A percentile compares a stretch with the other conserved stretches of the same genome.
These are phyloP conservation scores for Aquilaria malaccensis DNA, from an alignment of 345 rosid species.

Conservation along the genomic window DNA sequence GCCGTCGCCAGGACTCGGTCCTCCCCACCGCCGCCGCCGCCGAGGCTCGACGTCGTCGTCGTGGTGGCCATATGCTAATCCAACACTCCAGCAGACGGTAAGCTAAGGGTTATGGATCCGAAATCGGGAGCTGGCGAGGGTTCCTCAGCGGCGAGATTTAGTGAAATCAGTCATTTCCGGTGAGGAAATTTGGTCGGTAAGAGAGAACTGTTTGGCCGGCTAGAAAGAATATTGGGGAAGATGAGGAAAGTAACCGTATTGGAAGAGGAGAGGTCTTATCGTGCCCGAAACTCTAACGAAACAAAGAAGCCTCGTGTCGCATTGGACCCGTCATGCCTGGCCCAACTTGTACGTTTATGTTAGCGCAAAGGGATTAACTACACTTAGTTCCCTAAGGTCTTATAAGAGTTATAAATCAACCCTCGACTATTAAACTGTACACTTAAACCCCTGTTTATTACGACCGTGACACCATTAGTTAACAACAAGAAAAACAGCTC, in stretches of 20 bases:
- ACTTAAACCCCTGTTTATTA: too few relatives aligned
- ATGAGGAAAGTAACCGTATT: background rate
- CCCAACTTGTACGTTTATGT: too few relatives aligned
- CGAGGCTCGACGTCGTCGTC: constrained; percentile 20
- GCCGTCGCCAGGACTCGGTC: constrained; percentile 98
- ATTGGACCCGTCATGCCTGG: too few relatives aligned
- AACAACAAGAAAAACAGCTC: too few relatives aligned
- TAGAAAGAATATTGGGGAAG: background rate
- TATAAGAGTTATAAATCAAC: too few relatives aligned
- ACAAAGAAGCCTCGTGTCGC: background rate
- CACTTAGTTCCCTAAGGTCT: too few relatives aligned
- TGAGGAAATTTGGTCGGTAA: background rate
- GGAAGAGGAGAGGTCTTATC: background rate
- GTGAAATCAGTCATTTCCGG: background rate
- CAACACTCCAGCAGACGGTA: background rate
- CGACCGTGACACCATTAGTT: too few relatives aligned
- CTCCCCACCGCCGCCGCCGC: constrained; percentile 33
- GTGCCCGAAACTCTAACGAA: background rate
- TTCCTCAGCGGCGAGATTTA: background rate
- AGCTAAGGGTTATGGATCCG: background rate
- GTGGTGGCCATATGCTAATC: constrained; percentile 26
- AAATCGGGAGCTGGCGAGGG: background rate
- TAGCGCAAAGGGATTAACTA: too few relatives aligned
- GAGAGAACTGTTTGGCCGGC: background rate
- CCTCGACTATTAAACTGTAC: too few relatives aligned